Percentiles rank a stretch among this genome's conserved stretches.
phyloP scores from a whole-genome alignment of 2,329 filamentous ascomycete genomes.

The Fusarium pseudoanthophilum region DNA sequence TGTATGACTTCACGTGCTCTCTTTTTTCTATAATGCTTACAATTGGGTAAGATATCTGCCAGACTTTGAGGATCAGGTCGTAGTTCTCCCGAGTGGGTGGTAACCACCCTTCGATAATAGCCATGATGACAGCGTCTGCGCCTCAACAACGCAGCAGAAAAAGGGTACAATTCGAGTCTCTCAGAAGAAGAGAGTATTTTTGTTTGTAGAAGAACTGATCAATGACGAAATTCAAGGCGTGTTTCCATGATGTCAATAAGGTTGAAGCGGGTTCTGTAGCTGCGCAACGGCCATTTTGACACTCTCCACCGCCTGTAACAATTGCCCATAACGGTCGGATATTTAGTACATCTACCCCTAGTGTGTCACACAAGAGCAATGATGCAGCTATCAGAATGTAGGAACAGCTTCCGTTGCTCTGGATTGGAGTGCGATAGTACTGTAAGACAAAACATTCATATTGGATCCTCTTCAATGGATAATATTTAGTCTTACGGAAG shows the following conservation, averaged over 20 bases:
- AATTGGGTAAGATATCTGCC: conserved; percentile 63
- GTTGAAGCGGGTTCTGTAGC: conserved; percentile 6
- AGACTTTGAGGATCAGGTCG: conserved; percentile 61
- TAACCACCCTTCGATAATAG: conserved; percentile 64
- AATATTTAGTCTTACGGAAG: not conserved
- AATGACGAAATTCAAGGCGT: not conserved
- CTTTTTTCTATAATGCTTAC: conserved; percentile 50
- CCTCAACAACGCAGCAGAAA: not conserved
- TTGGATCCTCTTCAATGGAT: accelerated
- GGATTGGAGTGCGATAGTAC: not conserved
- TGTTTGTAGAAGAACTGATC: not conserved
- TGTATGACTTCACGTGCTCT: not conserved
- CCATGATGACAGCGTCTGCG: conserved; percentile 49
- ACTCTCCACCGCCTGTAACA: conserved; percentile 36
- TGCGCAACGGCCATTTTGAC: conserved; percentile 39
- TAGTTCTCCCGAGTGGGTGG: conserved; percentile 69
- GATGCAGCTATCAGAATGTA: not conserved
- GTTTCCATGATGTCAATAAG: conserved; percentile 39
- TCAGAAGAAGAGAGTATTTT: not conserved
- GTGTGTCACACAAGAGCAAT: not conserved
- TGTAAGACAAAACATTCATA: not conserved
- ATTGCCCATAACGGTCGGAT: not conserved
- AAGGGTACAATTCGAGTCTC: not conserved
- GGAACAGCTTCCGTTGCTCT: not conserved
- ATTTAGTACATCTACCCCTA: not conserved